Base-by-base conservation (phyloP, 192 early-diverging fungal species). In the Rhizophagus prolifer region DNA sequence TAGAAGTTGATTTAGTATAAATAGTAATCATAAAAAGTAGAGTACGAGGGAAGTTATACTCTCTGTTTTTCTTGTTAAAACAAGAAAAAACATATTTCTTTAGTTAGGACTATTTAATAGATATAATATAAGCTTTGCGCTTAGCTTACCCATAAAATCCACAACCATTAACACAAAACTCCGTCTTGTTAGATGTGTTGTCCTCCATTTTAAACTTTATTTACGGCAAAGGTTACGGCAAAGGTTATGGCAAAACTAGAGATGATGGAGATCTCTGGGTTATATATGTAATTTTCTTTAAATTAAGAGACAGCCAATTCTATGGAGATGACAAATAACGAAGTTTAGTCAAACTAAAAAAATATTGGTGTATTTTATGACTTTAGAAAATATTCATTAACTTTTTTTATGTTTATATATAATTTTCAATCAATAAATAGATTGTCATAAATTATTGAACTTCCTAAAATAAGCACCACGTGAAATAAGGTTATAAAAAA, bases 141-240 rank as follows among this genome's bases (percentile, higher is more conserved):
- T 25, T n/a, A 58, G 26, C 81, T 76, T 81, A 86, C 85, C 88
- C 91, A 72, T 92, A 94, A 81, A 92, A 92, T 13, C 89, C 89
- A 76, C 92, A 94, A 69, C 88, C 88, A 75, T 87, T 88, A 75
- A 86, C 84, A 82, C 92, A 94, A 69, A 87, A 82, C 72, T 79
- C 83, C 61, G 90, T 85, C 73, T 79, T 72, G 70, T 91, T 84
- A 63, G 90, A 79, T 70, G 85, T 86, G 76, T 93, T 90, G 76
- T 91, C 86, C 78, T 92, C 92, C 92, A 92, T 92, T 64, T 41
- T 80, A 44, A 47, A 69, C 50, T 54, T 54, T 54, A 54, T 54
- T 54, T 54, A 4, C 6, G 50, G 5, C 50, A 54, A 54, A 54
- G 19, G 50, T 54, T 54, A 4, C 6, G 50, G 5, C 50, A 54